Percentiles rank a stretch among this genome's conserved stretches.
Conservation (phyloP, 257 asterid species). For the Cynanchum wilfordii region DNA sequence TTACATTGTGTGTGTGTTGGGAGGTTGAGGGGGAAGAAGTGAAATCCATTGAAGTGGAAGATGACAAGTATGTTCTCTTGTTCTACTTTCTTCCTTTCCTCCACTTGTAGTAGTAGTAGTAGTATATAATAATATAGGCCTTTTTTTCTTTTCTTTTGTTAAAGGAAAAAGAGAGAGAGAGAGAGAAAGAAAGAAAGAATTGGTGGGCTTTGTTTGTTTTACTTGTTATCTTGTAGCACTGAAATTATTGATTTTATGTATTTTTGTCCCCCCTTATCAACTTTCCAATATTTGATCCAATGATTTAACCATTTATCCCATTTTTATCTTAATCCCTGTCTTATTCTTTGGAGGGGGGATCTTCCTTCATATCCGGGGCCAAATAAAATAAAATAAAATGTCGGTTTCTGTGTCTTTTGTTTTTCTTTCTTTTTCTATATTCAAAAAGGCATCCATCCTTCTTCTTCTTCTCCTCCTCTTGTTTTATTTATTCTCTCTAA, state of each 20-base stretch:
- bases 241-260: slow-evolving; percentile 2
- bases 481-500: not conserved
- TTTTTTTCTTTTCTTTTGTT: not conserved
- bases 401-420: slow-evolving; percentile 31
- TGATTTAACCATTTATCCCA: slow-evolving; percentile 31
- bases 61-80: slow-evolving; percentile 18
- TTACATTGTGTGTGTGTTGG: not conserved
- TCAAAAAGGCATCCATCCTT: not conserved
- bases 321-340: slow-evolving; percentile 33
- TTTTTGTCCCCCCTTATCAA: slow-evolving; percentile 13
- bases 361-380: slow-evolving; percentile 47
- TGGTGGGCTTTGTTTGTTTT: slow-evolving; percentile 16
- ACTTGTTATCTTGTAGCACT: slow-evolving; percentile 18
- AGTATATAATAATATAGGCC: not conserved
- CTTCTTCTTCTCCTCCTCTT: not conserved
- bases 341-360: slow-evolving; percentile 26
- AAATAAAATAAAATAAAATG: slow-evolving; percentile 14
- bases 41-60: slow-evolving; percentile 2
- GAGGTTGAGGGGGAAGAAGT: not conserved
- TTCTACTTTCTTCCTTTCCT: slow-evolving; percentile 15
- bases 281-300: slow-evolving; percentile 21
- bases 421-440: not conserved
- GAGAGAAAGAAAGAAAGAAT: too few relatives aligned
- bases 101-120: slow-evolving; percentile 15
- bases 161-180: too few relatives aligned